phyloP scores from a whole-genome alignment of 768 basidiomycete genomes.

The Porpolomopsis calyptriformis region DNA sequence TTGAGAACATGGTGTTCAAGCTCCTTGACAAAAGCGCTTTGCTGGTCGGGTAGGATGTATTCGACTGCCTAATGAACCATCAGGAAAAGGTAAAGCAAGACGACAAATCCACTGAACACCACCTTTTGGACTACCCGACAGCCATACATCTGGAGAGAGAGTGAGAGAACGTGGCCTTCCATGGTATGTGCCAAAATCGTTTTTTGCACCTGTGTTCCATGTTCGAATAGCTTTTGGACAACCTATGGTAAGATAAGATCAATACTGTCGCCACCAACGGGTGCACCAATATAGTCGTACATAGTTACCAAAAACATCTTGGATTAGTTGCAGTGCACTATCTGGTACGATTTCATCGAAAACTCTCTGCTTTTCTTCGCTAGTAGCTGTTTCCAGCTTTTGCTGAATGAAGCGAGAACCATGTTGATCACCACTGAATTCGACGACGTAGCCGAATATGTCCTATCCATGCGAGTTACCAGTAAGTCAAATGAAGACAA shows the following conservation, averaged over 20 bases:
- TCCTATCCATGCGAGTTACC: slow-evolving; percentile 41
- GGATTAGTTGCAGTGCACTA: slow-evolving; percentile 65
- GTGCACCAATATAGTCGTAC: slow-evolving; percentile 32
- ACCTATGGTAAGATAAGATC: slow-evolving; percentile 38
- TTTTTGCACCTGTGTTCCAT: slow-evolving; percentile 69
- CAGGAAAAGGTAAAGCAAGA: slow-evolving; percentile 1
- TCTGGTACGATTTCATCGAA: slow-evolving; percentile 83
- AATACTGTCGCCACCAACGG: not conserved
- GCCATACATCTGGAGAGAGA: slow-evolving; percentile 90
- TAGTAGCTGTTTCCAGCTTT: slow-evolving; percentile 64
- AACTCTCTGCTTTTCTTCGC: slow-evolving; percentile 66
- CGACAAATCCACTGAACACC: slow-evolving; percentile 4
- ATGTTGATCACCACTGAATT: slow-evolving; percentile 91
- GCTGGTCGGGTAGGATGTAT: slow-evolving; percentile 67
- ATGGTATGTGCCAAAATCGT: slow-evolving; percentile 57
- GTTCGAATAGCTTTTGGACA: slow-evolving; percentile 88
- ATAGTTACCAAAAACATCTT: slow-evolving; percentile 96
- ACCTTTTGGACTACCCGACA: slow-evolving; percentile 95
- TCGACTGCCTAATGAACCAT: slow-evolving; percentile 61
- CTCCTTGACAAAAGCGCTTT: slow-evolving; percentile 63
- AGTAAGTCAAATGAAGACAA: not conserved
- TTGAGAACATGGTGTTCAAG: slow-evolving; percentile 70
- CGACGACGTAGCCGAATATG: slow-evolving; percentile 73
- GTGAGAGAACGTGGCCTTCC: slow-evolving; percentile 62
- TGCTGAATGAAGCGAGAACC: slow-evolving; percentile 98